Evolutionary conservation across 106 monocot species (phyloP).

Genomic region (Apostasia shenzhenica): DNA sequence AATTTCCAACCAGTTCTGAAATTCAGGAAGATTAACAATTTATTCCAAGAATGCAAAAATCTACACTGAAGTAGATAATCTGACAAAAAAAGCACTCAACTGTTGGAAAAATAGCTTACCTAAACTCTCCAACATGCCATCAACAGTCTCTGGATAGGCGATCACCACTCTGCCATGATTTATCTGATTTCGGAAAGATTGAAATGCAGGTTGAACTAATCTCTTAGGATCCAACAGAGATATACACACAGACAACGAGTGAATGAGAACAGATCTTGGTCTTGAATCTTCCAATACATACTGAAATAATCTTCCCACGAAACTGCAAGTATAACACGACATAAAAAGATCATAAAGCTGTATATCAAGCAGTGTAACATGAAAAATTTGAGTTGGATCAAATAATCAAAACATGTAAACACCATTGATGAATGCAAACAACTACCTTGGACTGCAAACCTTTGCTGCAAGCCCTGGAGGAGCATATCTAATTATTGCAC

Average conservation of each 20-base stretch:
- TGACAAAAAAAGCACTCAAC: background rate
- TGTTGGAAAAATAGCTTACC: constrained; percentile 25
- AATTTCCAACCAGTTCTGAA: too few relatives aligned
- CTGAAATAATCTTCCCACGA: constrained; percentile 73
- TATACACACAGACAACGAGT: constrained; percentile 85
- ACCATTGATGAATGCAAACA: background rate
- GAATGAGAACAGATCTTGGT: constrained; percentile 78
- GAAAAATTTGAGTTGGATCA: background rate
- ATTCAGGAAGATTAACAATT: too few relatives aligned
- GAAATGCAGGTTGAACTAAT: constrained; percentile 51
- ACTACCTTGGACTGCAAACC: constrained; percentile 71
- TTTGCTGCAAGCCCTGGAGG: constrained; percentile 78
- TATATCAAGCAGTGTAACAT: background rate
- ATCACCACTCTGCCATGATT: constrained; percentile 61
- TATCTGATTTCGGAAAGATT: constrained; percentile 62
- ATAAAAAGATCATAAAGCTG: background rate
- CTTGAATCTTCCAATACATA: constrained; percentile 72
- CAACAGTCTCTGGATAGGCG: constrained; percentile 65
- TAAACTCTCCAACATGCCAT: constrained; percentile 65
- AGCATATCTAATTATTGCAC: constrained; percentile 77
- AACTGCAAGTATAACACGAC: constrained; percentile 39
- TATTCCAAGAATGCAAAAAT: too few relatives aligned
- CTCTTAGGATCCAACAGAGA: constrained; percentile 82
- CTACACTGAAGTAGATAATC: too few relatives aligned
- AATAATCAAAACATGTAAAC: background rate